Evolutionary conservation across 2,329 filamentous ascomycete species (phyloP), one percentile per base, ranked within the genome.

Genomic region (Madurella mycetomatis): DNA sequence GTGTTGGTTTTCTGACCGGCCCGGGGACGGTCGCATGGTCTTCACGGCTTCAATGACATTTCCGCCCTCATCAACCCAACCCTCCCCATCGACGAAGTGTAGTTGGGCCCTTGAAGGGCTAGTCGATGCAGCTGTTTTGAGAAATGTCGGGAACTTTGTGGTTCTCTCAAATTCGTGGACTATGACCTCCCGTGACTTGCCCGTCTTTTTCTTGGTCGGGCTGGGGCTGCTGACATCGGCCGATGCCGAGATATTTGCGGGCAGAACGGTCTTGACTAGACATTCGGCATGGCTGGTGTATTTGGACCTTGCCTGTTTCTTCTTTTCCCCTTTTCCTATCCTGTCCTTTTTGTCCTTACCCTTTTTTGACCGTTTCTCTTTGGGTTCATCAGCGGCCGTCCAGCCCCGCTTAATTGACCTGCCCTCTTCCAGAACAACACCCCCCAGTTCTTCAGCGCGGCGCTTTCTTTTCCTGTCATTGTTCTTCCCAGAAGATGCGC

Each of bases 101-200:
- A 66, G 77, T 70, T 40, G 76, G n/a, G 75, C 68, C 45, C 77
- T 76, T 15, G 70, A 68, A 9, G 69, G 70, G 1, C 72, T 71
- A 1, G 71, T 72, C 1, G 73, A 68, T 5, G 73, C 71, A 41
- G 67, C 76, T 5, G 77, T 75, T 67, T 89, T 90, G 55, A 96
- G 71, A 67, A 96, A 96, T 4, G 82, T 87, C 0, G 91, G 89
- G 60, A 90, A 87, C 64, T 90, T 92, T 39, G 83, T 84, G 8
- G 87, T 91, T 68, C 90, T 91, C 63, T 87, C 83, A 67, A 96
- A 97, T 67, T 99, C 94, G 70, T 97, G 92, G 2, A 97, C 80
- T 4, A 90, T 76, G 1, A 86, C 78, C 55, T 88, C 82, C 13
- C 76, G 69, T 49, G 56, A 53, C 46, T 62, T 66, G 41, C 56